Percentiles rank a stretch among this genome's conserved stretches.
These are phyloP conservation scores for Solanum chaucha DNA, from an alignment of 257 asterid species.

Conservation along the genomic window DNA sequence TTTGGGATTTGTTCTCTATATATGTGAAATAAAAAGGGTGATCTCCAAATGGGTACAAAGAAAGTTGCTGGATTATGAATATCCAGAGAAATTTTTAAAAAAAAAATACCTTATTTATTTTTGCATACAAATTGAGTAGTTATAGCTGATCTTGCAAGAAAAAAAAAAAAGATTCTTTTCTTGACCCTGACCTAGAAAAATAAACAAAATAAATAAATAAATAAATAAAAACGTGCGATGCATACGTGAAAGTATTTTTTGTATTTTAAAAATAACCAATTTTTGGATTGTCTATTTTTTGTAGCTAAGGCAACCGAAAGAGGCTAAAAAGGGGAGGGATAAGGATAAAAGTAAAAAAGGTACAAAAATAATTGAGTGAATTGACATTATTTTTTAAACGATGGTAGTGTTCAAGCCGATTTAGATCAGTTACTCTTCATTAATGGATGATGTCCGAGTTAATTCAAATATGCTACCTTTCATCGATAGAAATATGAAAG, in stretches of 20 bases:
- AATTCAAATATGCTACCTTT: too few relatives aligned
- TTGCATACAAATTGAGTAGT: slow-evolving; percentile 7
- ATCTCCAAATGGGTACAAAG: slow-evolving; percentile 9
- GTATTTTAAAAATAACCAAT: neutral
- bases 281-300: neutral
- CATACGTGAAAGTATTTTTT: neutral
- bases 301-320: slow-evolving; percentile 1
- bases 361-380: neutral
- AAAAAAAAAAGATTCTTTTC: neutral
- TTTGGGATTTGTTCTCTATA: neutral
- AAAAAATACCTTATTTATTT: too few relatives aligned
- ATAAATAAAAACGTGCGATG: neutral
- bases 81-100: slow-evolving; percentile 4
- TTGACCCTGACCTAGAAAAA: neutral
- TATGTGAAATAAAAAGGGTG: neutral
- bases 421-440: neutral
- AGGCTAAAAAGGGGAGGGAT: neutral
- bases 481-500: too few relatives aligned
- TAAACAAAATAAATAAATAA: neutral
- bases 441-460: neutral
- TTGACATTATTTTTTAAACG: neutral
- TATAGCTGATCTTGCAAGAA: neutral
- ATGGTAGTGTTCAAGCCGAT: neutral
- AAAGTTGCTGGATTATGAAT: slow-evolving; percentile 37
- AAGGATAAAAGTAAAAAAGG: neutral